These are phyloP conservation scores for Niebla homalea DNA, from an alignment of 495 filamentous ascomycete species.

Conservation along the genomic window DNA sequence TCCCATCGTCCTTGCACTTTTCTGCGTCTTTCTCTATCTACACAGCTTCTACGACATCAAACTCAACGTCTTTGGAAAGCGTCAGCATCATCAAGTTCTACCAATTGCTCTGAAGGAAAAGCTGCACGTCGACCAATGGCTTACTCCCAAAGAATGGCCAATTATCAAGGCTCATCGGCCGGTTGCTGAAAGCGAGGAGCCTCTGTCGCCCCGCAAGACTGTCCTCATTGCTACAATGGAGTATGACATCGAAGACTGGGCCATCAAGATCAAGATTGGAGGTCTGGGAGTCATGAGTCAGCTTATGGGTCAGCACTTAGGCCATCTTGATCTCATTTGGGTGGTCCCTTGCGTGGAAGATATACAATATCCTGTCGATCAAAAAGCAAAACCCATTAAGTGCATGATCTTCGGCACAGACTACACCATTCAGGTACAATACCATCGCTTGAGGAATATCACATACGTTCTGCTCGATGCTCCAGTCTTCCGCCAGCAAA, in stretches of 20 bases:
- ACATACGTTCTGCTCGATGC: constrained; percentile 37
- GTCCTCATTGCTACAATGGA: constrained; percentile 40
- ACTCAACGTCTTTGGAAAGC: constrained; percentile 33
- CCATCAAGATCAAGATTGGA: constrained; percentile 37
- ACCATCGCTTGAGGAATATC: constrained; percentile 36
- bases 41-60: constrained; percentile 38
- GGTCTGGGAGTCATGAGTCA: constrained; percentile 39
- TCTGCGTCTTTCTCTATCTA: constrained; percentile 32
- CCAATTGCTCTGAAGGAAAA: constrained; percentile 11
- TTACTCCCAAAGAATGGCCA: constrained; percentile 4
- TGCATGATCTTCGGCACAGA: constrained; percentile 30
- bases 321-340: constrained; percentile 38
- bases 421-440: constrained; percentile 33
- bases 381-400: constrained; percentile 30
- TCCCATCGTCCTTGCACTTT: constrained; percentile 27
- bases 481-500: constrained; percentile 33
- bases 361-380: constrained; percentile 34
- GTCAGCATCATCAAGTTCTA: constrained; percentile 14
- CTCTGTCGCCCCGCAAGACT: constrained; percentile 10
- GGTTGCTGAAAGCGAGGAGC: constrained; percentile 9
- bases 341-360: constrained; percentile 38
- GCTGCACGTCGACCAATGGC: constrained; percentile 11
- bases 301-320: constrained; percentile 36
- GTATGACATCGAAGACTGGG: constrained; percentile 38
- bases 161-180: constrained; percentile 5